Percentiles rank a stretch among this genome's conserved stretches.
Evolutionary conservation across 345 rosid species (phyloP).

Genomic region (Streptanthus diversifolius): DNA sequence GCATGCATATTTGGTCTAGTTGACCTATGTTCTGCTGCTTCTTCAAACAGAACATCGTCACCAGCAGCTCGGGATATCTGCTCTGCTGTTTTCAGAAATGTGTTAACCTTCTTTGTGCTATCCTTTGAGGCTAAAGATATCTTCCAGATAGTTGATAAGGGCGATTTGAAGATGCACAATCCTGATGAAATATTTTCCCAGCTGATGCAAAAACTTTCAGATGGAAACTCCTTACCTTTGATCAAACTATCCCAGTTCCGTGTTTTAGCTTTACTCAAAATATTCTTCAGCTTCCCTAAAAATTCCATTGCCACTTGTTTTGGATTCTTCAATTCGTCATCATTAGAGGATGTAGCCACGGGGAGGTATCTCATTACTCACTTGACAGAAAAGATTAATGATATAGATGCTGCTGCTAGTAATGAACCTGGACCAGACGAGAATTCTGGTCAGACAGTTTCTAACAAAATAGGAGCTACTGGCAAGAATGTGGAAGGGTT

Average conservation of each 20-base stretch:
- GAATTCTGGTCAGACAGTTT: conserved; percentile 40
- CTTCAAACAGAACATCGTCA: conserved; percentile 52
- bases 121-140: conserved; percentile 53
- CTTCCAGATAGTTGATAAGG: conserved; percentile 57
- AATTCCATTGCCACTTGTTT: conserved; percentile 67
- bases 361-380: conserved; percentile 62
- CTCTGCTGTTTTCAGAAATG: conserved; percentile 63
- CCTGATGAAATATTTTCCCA: conserved; percentile 46
- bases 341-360: conserved; percentile 48
- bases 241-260: conserved; percentile 60
- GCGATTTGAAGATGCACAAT: conserved; percentile 49
- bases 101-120: conserved; percentile 59
- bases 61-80: conserved; percentile 57
- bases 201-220: conserved; percentile 59
- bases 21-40: conserved; percentile 71
- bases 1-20: conserved; percentile 78
- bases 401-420: conserved; percentile 32
- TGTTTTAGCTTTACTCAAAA: conserved; percentile 52
- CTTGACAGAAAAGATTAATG: conserved; percentile 48
- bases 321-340: conserved; percentile 56
- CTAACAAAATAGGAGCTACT: conserved; percentile 28
- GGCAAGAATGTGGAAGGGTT: conserved; percentile 35
- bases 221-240: conserved; percentile 47
- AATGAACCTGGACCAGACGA: conserved; percentile 39
- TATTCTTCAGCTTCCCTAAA: conserved; percentile 68